Evolutionary conservation across 2,329 filamentous ascomycete genomes (phyloP), one percentile per base, ranked within the genome.

Genomic region (Exophiala dermatitidis): DNA sequence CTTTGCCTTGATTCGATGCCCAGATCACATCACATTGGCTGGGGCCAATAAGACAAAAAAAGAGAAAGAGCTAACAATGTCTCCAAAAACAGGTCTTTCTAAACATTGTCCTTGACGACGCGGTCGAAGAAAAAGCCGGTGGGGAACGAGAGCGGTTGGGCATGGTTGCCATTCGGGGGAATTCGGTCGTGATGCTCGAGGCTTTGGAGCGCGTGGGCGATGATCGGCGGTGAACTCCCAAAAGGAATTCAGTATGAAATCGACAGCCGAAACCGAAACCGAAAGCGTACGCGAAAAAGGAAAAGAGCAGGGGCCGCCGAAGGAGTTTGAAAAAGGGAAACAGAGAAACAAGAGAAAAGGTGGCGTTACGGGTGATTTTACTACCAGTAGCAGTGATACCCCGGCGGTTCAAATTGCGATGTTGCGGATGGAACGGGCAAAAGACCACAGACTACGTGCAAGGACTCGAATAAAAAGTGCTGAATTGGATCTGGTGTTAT

Each of bases 181-280:
- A 98, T 74, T 95, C 91, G 1, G 90, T 98, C 29, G 90, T 98
- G 52, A 96, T 98, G 91, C 81, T 98, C 52, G 94, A 98, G 74
- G 61, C 61, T 2, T 48, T 63, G 26, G 61, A 63, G 50, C 51
- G 61, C 7, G 60, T 63, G 59, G 58, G 57, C 8, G 59, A 61
- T 43, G 60, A 60, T 43, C 55, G 60, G 40, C 52, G 59, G 49
- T 52, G 54, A 56, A 52, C 19, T 46, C 7, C 6, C n/a, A 19
- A n/a, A 48, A 41, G 10, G 12, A 41, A 41, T 28, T 5, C 26
- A 41, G 7, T 10, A 26, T 26, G 10, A 41, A 26, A 28, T 19
- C 19, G 19, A 19, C 19, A 19, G 19, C 19, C 19, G 19, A 19
- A 19, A 19, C 19, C 19, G 19, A 19, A 19, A 19, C 19, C 19